Conservation (phyloP, 495 filamentous ascomycete species). For the Podospora conica region DNA sequence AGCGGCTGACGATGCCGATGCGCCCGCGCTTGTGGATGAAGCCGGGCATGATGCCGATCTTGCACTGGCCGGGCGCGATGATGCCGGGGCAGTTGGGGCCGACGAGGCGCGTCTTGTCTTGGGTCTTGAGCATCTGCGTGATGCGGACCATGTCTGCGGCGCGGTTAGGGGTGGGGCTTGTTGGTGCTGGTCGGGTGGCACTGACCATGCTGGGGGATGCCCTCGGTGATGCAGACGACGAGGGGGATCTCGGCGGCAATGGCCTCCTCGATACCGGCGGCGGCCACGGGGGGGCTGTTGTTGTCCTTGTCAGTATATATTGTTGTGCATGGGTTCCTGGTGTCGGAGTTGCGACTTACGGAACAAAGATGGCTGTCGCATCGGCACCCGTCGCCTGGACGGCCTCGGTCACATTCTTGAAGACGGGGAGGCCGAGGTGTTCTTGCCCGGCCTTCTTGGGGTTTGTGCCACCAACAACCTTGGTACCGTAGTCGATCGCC, state of each 20-base stretch:
- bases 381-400: constrained; percentile 86
- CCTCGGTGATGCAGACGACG: constrained; percentile 97
- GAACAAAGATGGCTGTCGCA: constrained; percentile 95
- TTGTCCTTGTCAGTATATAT: constrained; percentile 1
- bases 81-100: constrained; percentile 99
- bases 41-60: constrained; percentile 99
- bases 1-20: constrained; percentile 96
- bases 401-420: constrained; percentile 81
- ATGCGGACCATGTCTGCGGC: constrained; percentile 95
- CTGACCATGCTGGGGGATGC: constrained; percentile 92
- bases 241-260: constrained; percentile 86
- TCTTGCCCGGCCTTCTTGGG: constrained; percentile 92
- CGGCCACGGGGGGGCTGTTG: constrained; percentile 77
- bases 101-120: constrained; percentile 91
- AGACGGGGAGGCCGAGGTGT: constrained; percentile 91
- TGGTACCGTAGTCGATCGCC: constrained; percentile 95
- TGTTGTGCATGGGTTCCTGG: neutral
- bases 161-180: constrained; percentile 8
- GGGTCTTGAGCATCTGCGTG: constrained; percentile 94
- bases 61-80: constrained; percentile 96
- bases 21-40: constrained; percentile 99
- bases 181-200: neutral
- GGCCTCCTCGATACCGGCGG: constrained; percentile 93
- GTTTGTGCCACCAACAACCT: constrained; percentile 96
- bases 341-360: constrained; percentile 50